Conservation (phyloP, 2,329 filamentous ascomycete species). For the Pestalotiopsis fici region DNA sequence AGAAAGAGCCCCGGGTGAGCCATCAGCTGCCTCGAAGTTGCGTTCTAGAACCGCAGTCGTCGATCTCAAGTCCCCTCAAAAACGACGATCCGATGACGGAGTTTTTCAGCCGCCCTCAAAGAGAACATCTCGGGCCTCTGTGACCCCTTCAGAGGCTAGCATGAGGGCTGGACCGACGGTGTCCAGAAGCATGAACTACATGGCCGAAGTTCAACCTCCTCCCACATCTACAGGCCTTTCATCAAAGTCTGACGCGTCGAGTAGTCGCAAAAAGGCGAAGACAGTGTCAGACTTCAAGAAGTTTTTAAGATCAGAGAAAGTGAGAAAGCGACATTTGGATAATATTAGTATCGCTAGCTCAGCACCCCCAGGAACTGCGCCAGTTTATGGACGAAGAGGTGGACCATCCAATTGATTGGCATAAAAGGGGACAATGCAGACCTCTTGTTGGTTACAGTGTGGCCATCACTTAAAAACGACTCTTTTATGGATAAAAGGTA, state of each 20-base stretch:
- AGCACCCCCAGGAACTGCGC: neutral
- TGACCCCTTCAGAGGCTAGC: neutral
- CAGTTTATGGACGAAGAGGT: neutral
- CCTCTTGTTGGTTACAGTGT: neutral
- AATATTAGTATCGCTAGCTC: slow-evolving; percentile 8
- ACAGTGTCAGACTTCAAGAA: neutral
- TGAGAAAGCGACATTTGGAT: neutral
- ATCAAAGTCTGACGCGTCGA: neutral
- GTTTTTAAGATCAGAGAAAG: neutral
- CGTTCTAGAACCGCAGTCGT: neutral
- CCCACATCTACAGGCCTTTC: neutral
- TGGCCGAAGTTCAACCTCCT: neutral
- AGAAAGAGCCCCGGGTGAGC: neutral
- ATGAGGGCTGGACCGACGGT: neutral
- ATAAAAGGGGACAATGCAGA: neutral
- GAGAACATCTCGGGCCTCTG: neutral
- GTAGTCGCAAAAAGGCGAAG: neutral
- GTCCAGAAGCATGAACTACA: neutral
- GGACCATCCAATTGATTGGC: neutral
- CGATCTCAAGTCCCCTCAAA: neutral
- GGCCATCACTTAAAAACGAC: neutral
- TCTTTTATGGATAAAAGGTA: neutral
- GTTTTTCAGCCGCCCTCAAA: neutral
- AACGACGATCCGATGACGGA: neutral
- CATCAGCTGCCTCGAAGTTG: neutral